phyloP scores from a whole-genome alignment of 306 rosid species.

The Sphenostylis stenocarpa region DNA sequence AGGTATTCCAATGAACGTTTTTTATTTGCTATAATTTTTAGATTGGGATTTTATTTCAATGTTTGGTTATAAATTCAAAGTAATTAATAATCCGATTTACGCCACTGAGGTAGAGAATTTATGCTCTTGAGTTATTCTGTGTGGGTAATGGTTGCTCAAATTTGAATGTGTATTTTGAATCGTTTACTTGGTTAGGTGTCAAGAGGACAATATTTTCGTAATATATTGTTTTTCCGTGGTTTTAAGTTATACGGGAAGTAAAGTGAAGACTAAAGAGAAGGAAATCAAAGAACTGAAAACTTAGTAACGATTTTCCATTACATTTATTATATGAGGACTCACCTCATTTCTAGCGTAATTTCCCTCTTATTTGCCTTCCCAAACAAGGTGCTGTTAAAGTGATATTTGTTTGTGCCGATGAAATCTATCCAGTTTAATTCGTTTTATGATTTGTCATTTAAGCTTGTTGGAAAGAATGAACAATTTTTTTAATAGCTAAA shows the following conservation, averaged over 20 bases:
- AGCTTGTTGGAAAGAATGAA: neutral
- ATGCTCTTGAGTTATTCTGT: neutral
- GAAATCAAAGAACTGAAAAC: neutral
- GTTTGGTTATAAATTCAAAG: neutral
- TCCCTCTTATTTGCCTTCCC: neutral
- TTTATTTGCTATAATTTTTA: neutral
- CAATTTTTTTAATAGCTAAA: neutral
- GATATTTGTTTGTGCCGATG: neutral
- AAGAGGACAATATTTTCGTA: neutral
- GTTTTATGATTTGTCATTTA: neutral
- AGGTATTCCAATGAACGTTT: constrained; percentile 46
- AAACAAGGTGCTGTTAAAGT: neutral
- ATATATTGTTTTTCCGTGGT: neutral
- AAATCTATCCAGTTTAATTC: neutral
- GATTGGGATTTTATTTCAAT: constrained; percentile 4
- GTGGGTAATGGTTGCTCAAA: neutral
- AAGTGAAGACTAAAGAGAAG: neutral
- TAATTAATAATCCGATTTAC: neutral
- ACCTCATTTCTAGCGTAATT: neutral
- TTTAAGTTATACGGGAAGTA: neutral
- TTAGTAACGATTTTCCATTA: neutral
- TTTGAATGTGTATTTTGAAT: constrained; percentile 17
- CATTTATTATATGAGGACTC: constrained; percentile 1
- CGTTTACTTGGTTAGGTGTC: neutral
- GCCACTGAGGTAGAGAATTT: neutral